Percentiles rank a stretch among this genome's conserved stretches.
phyloP scores from a whole-genome alignment of 2,329 filamentous ascomycete genomes.

The Apiospora koreana region DNA sequence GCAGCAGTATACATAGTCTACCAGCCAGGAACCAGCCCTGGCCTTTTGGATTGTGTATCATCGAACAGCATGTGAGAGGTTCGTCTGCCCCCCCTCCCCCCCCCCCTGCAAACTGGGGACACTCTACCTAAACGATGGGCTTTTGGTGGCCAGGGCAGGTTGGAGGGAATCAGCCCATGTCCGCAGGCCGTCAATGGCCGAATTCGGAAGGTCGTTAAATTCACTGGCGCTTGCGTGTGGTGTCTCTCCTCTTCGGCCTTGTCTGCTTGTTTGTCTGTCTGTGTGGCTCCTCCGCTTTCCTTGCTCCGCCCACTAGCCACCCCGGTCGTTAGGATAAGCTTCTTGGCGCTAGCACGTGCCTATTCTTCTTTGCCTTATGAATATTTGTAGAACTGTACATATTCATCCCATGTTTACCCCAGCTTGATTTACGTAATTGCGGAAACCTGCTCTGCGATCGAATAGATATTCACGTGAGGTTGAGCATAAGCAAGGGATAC shows the following conservation, averaged over 20 bases:
- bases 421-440: not conserved
- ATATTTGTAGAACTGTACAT: not conserved
- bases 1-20: not conserved
- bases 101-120: not conserved
- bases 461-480: not conserved
- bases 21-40: not conserved
- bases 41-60: not conserved
- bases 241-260: not conserved
- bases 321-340: slow-evolving; percentile 13
- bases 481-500: not conserved
- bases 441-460: not conserved
- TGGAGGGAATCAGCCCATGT: not conserved
- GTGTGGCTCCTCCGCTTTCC: not conserved
- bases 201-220: slow-evolving; percentile 1
- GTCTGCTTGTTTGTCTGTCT: not conserved
- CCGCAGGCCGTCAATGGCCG: not conserved
- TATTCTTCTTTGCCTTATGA: not conserved
- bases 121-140: not conserved
- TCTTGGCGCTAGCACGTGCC: slow-evolving; percentile 12
- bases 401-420: slow-evolving; percentile 1
- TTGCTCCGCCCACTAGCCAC: not conserved
- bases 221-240: not conserved
- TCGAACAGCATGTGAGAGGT: not conserved
- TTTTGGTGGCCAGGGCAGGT: not conserved
- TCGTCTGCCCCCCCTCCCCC: not conserved